Conservation (phyloP, 2,329 filamentous ascomycete genomes). For the Mycocentrospora acerina region DNA sequence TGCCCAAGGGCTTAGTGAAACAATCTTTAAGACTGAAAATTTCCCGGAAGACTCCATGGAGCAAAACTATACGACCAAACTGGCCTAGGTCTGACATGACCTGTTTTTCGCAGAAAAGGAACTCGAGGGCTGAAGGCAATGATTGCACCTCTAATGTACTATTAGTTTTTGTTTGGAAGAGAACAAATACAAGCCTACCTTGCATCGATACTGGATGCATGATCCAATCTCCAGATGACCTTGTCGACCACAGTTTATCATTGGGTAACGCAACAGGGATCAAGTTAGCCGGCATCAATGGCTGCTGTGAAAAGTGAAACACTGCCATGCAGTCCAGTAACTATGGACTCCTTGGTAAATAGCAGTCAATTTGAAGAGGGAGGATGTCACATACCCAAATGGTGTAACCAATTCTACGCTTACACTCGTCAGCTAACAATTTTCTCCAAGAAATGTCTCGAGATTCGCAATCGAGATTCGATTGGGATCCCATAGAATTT, state of each 20-base stretch:
- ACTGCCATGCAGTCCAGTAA: conserved; percentile 10
- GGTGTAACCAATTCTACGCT: conserved; percentile 5
- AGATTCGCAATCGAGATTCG: neutral
- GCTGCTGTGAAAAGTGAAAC: conserved; percentile 7
- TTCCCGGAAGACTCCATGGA: conserved; percentile 54
- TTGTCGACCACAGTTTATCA: conserved; percentile 1
- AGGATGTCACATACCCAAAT: conserved; percentile 48
- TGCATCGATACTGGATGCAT: neutral
- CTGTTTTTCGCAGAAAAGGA: conserved; percentile 8
- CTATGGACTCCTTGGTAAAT: conserved; percentile 1
- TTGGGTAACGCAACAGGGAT: conserved; percentile 1
- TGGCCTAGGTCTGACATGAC: conserved; percentile 44
- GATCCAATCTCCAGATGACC: neutral
- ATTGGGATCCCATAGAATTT: neutral
- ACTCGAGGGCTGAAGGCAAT: conserved; percentile 1
- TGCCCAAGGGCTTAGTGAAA: conserved; percentile 40
- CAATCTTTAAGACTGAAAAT: conserved; percentile 50
- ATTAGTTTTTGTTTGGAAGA: neutral
- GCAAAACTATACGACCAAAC: conserved; percentile 51
- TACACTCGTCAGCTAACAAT: conserved; percentile 2
- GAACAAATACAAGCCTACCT: neutral
- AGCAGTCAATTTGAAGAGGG: conserved; percentile 3
- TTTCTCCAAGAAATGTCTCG: neutral
- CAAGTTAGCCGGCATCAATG: conserved; percentile 2
- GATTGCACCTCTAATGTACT: conserved; percentile 1